Percentiles rank a stretch among this genome's conserved stretches.
phyloP scores from a whole-genome alignment of 176 grass and related monocot genomes.

The Hordeum vulgare region DNA sequence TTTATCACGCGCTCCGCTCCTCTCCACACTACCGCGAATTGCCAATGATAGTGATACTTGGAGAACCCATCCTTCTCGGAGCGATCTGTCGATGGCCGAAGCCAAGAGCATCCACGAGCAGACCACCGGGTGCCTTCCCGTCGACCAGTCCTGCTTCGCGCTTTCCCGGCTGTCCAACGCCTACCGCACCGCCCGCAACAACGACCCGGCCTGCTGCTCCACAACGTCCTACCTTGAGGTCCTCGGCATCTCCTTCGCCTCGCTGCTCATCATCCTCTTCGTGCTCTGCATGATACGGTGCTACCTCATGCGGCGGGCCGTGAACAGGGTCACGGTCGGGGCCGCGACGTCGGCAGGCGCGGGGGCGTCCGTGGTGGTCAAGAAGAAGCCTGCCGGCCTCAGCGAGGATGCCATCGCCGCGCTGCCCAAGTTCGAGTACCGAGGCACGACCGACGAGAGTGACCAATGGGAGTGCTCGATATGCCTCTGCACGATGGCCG shows the following conservation, averaged over 20 bases:
- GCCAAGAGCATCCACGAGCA: constrained; percentile 7
- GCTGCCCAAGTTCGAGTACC: constrained; percentile 43
- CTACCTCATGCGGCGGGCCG: constrained; percentile 26
- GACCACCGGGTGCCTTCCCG: constrained; percentile 19
- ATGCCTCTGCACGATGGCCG: constrained; percentile 40
- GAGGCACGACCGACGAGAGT: background rate
- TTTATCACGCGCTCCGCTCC: constrained; percentile 4
- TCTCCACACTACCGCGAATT: background rate
- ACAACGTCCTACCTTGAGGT: constrained; percentile 27
- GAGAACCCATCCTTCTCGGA: background rate
- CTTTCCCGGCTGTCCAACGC: constrained; percentile 11
- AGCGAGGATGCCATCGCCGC: constrained; percentile 15
- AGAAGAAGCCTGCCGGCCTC: background rate
- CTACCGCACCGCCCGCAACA: background rate
- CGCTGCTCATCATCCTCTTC: constrained; percentile 30
- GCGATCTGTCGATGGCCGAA: constrained; percentile 3
- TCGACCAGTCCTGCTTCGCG: constrained; percentile 26
- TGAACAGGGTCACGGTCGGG: background rate
- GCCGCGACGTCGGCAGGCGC: background rate
- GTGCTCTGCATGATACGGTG: constrained; percentile 25
- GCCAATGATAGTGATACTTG: background rate
- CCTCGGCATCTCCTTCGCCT: constrained; percentile 41
- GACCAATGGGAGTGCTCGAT: constrained; percentile 34
- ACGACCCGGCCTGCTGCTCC: background rate
- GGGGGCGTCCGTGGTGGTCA: background rate